phyloP scores from a whole-genome alignment of 2,329 filamentous ascomycete genomes.

The Drechmeria coniospora region DNA sequence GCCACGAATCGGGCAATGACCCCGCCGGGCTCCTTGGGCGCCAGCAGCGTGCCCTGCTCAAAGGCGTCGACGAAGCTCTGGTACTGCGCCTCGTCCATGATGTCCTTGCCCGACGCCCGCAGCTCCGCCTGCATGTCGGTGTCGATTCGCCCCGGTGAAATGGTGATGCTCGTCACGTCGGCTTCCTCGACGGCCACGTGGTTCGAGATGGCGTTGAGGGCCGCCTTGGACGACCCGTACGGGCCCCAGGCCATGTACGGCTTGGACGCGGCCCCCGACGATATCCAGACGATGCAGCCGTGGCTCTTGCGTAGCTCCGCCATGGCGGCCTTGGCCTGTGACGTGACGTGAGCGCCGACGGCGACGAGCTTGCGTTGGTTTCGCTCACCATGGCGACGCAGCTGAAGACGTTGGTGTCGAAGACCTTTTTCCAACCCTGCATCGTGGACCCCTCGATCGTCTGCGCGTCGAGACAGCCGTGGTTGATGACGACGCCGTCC shows the following conservation, averaged over 20 bases:
- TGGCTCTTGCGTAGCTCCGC: slow-evolving; percentile 50
- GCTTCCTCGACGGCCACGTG: slow-evolving; percentile 67
- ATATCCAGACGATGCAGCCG: slow-evolving; percentile 63
- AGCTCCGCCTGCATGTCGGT: slow-evolving; percentile 84
- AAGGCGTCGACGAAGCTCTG: slow-evolving; percentile 54
- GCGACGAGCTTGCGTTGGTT: not conserved
- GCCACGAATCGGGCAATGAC: slow-evolving; percentile 72
- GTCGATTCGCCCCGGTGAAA: slow-evolving; percentile 70
- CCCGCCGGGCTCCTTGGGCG: slow-evolving; percentile 69
- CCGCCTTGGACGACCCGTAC: slow-evolving; percentile 74
- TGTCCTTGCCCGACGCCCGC: slow-evolving; percentile 39
- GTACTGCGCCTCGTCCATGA: slow-evolving; percentile 43
- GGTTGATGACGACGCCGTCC: slow-evolving; percentile 77
- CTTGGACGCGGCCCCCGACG: slow-evolving; percentile 57
- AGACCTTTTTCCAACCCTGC: slow-evolving; percentile 60
- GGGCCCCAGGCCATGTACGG: slow-evolving; percentile 61
- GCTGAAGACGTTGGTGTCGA: slow-evolving; percentile 80
- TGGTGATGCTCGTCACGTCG: slow-evolving; percentile 53
- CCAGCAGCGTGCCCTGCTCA: slow-evolving; percentile 55
- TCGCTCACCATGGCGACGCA: slow-evolving; percentile 55
- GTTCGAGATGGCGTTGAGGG: slow-evolving; percentile 60
- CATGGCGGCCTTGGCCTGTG: slow-evolving; percentile 54
- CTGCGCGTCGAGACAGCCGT: slow-evolving; percentile 67
- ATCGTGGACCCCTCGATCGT: slow-evolving; percentile 51
- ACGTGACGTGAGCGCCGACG: slow-evolving; percentile 3